Evolutionary conservation across 169 alveolate genomes (phyloP), one percentile per base, ranked within the genome.

Genomic region (Plasmodium gaboni): DNA sequence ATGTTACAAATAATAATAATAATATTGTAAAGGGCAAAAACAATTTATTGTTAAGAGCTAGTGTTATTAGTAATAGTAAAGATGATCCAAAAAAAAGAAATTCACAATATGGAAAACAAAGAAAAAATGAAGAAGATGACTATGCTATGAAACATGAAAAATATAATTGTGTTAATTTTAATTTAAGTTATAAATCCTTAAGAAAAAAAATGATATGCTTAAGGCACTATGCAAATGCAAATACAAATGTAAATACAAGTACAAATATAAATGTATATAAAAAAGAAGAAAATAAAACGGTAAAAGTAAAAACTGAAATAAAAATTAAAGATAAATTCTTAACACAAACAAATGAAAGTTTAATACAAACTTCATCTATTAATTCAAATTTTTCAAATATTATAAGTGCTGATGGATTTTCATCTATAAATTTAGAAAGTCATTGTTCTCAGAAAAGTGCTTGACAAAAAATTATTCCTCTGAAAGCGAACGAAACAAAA

Each of bases 201-300:
- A 64, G 89, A 44, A 78, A 78, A 65, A 78, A 78, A 78, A 64
- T 78, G 76, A 78, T 78, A n/a, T 78, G 89, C 28, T 17, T 78
- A 26, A 64, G 89, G 53, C 78, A 78, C 46, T 74, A 59, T 28
- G 68, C 65, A 48, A 50, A 42, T 57, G 17, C 68, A 8, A 51
- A 28, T 42, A 32, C 44, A 32, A 32, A 32, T 32, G 6, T 0
- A 32, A 32, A 0, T 32, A 32, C 44, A 32, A 44, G 32, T 51
- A 17, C 74, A 13, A 32, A 32, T 32, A 32, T 32, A 32, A 32
- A 32, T 32, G 44, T 32, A 32, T 32, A 32, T 32, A 55, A 55
- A 55, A 78, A 78, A 57, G 65, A 51, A 19, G 89, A 78, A 51
- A 73, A 74, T 60, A 51, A 55, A 0, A 24, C 28, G 7, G n/a